phyloP scores from a whole-genome alignment of 257 asterid species.

The Ilex aquifolium region DNA sequence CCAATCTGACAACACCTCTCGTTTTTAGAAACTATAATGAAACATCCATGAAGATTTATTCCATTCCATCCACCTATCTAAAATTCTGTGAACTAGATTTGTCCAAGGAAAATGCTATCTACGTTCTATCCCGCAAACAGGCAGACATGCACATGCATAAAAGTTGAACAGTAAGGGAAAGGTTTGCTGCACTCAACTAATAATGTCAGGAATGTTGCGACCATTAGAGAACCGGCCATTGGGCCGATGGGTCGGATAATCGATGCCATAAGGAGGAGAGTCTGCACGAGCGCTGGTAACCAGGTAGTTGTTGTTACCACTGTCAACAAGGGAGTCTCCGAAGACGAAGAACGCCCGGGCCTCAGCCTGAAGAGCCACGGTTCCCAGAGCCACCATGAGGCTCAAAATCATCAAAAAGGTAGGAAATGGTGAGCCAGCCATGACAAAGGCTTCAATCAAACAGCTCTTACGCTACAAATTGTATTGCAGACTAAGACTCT shows the following conservation, averaged over 20 bases:
- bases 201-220: conserved; percentile 40
- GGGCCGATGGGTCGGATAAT: conserved; percentile 24
- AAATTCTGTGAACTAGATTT: no score
- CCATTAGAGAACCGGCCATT: conserved; percentile 53
- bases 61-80: no score
- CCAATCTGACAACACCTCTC: no score
- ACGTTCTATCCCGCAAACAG: no score
- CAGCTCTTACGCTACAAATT: no score
- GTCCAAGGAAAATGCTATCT: no score
- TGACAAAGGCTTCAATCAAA: not conserved
- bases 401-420: conserved; percentile 10
- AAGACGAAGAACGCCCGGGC: conserved; percentile 38
- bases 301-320: conserved; percentile 40
- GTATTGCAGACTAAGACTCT: no score
- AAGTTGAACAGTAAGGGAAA: no score
- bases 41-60: no score
- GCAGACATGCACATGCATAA: no score
- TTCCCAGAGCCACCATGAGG: conserved; percentile 8
- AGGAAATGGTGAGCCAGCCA: conserved; percentile 5
- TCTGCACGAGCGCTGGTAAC: conserved; percentile 41
- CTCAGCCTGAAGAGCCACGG: conserved; percentile 6
- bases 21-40: no score
- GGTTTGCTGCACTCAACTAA: conserved; percentile 19
- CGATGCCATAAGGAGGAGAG: conserved; percentile 41
- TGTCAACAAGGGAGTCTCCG: conserved; percentile 43